These are phyloP conservation scores for Aspergillus amoenus DNA, from an alignment of 2,329 filamentous ascomycete genomes.

Conservation along the genomic window DNA sequence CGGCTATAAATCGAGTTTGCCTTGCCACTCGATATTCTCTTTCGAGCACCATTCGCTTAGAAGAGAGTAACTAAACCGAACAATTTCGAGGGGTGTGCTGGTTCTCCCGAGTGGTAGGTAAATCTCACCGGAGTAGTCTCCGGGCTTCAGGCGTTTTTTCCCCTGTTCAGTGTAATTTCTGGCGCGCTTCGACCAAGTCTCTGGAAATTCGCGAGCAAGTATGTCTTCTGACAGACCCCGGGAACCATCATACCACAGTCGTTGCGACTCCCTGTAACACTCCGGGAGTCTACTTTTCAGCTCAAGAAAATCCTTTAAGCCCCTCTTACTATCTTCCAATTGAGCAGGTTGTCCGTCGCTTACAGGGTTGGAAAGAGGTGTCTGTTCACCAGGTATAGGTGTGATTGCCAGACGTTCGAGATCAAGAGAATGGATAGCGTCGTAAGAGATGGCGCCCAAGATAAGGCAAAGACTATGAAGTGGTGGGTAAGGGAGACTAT, in stretches of 20 bases:
- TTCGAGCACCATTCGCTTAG: slow-evolving; percentile 48
- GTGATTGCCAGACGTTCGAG: slow-evolving; percentile 45
- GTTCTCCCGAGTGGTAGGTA: slow-evolving; percentile 46
- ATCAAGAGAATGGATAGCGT: slow-evolving; percentile 46
- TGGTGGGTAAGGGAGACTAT: slow-evolving; percentile 38
- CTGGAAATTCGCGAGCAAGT: slow-evolving; percentile 42
- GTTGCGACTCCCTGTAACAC: slow-evolving; percentile 42
- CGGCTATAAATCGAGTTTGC: slow-evolving; percentile 38
- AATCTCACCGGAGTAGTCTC: slow-evolving; percentile 39
- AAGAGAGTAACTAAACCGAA: slow-evolving; percentile 45
- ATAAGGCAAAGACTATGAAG: slow-evolving; percentile 47
- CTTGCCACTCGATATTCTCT: slow-evolving; percentile 47
- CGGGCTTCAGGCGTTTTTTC: slow-evolving; percentile 32
- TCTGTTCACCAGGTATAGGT: slow-evolving; percentile 40
- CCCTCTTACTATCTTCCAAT: slow-evolving; percentile 38
- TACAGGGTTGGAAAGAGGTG: slow-evolving; percentile 43
- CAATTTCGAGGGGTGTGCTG: slow-evolving; percentile 45
- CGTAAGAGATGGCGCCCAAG: slow-evolving; percentile 48
- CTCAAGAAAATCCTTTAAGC: slow-evolving; percentile 40
- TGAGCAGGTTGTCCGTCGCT: slow-evolving; percentile 41
- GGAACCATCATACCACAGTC: slow-evolving; percentile 45
- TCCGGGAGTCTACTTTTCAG: slow-evolving; percentile 42
- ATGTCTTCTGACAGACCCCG: slow-evolving; percentile 42
- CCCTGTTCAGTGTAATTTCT: slow-evolving; percentile 39
- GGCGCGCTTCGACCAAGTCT: slow-evolving; percentile 44